Evolutionary conservation across 441 rosid species (phyloP), one percentile per base, ranked within the genome.

Genomic region (Breynia disticha): DNA sequence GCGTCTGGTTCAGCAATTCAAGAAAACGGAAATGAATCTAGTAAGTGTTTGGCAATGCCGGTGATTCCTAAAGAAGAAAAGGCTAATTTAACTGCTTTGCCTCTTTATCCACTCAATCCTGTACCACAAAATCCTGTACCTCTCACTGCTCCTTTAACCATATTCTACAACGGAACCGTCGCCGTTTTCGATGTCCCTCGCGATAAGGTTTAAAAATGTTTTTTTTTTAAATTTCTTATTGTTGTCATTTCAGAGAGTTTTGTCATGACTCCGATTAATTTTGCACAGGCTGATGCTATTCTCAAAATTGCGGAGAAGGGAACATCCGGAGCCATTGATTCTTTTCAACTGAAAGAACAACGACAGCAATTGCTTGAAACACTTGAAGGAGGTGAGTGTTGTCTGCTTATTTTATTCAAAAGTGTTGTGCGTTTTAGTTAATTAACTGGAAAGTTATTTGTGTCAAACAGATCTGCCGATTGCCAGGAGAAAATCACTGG

Each of bases 151-250:
- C 95, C 95, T 3, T 49, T 91, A 74, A 91, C 98, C 3, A 86
- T 91, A n/a, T 88, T 88, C 66, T 88, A 88, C 71, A 84, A 81
- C 22, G 97, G 97, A 63, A 69, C 64, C 6, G 98, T 91, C 11
- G 54, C 82, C 5, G 81, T 86, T 32, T 88, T 76, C 60, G 72
- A 86, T 55, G 76, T 91, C 28, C 73, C 83, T 52, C 75, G 39
- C 17, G 73, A 74, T 46, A 88, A 81, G 76, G 94, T 80, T 2
- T 20, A 68, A 19, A 48, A 45, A 15, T 13, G 20, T 14, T 46
- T 38, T 15, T 42, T 10, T 46, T 38, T 15, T 42, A 7, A n/a
- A 18, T 17, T 50, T 2, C 15, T 15, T 19, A 28, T 7, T 19
- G 16, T 12, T 18, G 11, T 39, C 44, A 7, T 0, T 14, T 11